Conservation (phyloP, 1,284 basidiomycete species). For the Singerocomus inundabilis region DNA sequence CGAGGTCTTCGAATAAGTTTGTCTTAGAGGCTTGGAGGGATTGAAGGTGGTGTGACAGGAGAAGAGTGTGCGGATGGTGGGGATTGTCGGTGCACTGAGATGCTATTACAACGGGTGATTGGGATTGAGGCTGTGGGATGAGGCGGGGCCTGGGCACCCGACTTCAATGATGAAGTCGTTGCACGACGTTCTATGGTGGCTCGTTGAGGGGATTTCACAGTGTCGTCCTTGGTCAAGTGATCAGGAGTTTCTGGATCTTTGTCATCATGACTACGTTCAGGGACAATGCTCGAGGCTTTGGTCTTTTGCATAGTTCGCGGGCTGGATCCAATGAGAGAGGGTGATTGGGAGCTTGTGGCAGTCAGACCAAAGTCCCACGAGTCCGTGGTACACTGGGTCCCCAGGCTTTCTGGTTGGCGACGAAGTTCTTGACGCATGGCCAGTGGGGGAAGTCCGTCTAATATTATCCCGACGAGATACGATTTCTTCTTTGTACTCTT, state of each 20-base stretch:
- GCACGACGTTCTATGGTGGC: background rate
- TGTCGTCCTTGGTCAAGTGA: constrained; percentile 2
- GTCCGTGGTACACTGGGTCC: constrained; percentile 26
- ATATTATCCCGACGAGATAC: constrained; percentile 70
- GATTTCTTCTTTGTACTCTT: constrained; percentile 71
- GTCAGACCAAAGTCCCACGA: constrained; percentile 33
- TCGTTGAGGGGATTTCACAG: background rate
- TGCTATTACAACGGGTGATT: background rate
- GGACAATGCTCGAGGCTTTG: constrained; percentile 4
- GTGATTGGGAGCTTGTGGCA: constrained; percentile 6
- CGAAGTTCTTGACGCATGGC: constrained; percentile 62
- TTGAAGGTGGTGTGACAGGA: background rate
- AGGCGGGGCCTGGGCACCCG: background rate
- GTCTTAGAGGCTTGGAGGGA: constrained; percentile 25
- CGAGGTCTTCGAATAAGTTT: constrained; percentile 21
- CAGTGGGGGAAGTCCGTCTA: constrained; percentile 70
- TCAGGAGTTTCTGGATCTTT: constrained; percentile 4
- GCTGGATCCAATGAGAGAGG: constrained; percentile 7
- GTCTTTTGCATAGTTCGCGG: constrained; percentile 6
- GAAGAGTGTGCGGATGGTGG: constrained; percentile 6
- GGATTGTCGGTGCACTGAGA: background rate
- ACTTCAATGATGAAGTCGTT: background rate
- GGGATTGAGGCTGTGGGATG: constrained; percentile 9
- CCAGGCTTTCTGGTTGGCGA: constrained; percentile 17
- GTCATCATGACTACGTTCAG: constrained; percentile 4